Percentiles rank a stretch among this genome's conserved stretches.
Conservation (phyloP, 148 eudicot species). For the Camellia japonica region DNA sequence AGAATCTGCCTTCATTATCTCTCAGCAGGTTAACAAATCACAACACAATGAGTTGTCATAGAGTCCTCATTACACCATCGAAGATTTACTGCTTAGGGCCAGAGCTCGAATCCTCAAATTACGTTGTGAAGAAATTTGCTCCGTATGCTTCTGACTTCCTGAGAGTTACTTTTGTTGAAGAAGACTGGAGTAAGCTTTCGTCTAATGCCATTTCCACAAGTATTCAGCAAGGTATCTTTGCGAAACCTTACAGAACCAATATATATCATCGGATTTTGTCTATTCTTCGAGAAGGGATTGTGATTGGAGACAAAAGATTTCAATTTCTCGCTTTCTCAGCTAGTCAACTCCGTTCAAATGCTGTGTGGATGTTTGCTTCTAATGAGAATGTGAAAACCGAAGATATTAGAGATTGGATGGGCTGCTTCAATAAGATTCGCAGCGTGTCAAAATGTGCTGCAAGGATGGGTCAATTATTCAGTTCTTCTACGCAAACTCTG, state of each 20-base stretch:
- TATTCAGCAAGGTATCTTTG: conserved; percentile 62
- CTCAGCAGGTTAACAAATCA: conserved; percentile 44
- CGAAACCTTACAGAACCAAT: conserved; percentile 62
- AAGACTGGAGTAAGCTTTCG: conserved; percentile 86
- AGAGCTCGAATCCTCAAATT: conserved; percentile 81
- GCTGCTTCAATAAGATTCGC: conserved; percentile 84
- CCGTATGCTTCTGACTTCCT: conserved; percentile 77
- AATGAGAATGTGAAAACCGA: conserved; percentile 69
- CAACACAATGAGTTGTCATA: conserved; percentile 78
- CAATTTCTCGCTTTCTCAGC: conserved; percentile 92
- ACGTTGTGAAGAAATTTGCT: conserved; percentile 82
- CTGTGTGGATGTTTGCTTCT: conserved; percentile 99
- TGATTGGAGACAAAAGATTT: conserved; percentile 74
- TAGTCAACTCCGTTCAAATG: conserved; percentile 87
- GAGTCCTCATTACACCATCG: conserved; percentile 77
- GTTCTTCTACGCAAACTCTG: conserved; percentile 75
- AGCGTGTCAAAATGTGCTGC: conserved; percentile 97
- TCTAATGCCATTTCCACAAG: conserved; percentile 52
- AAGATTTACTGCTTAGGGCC: conserved; percentile 92
- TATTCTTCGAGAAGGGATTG: conserved; percentile 72
- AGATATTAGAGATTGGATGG: conserved; percentile 97
- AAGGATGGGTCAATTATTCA: conserved; percentile 95
- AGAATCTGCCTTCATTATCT: conserved; percentile 39
- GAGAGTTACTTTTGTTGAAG: conserved; percentile 94
- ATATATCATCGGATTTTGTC: conserved; percentile 75